Base-by-base conservation (phyloP, 2,329 filamentous ascomycete species). In the Diatrype stigma region DNA sequence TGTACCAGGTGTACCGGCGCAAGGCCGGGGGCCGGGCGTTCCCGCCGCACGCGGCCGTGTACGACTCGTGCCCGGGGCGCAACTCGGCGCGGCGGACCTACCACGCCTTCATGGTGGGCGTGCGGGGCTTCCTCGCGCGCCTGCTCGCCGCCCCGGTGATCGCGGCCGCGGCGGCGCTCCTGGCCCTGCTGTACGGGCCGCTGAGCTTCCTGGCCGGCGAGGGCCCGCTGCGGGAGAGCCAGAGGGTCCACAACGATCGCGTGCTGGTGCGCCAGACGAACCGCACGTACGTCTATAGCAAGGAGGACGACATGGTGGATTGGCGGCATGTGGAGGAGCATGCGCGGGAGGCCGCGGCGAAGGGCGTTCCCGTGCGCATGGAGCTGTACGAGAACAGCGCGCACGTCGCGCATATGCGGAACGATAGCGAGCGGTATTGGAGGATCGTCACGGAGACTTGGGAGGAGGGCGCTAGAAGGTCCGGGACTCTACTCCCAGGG, bases 241-340 rank as follows among this genome's bases (percentile, higher is more conserved):
- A 62, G 17, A 60, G 62, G 51, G 65, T 66, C 46, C 66, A 75
- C 49, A 76, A 75, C 47, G 62, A 69, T 45, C 49, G 52, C 7
- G 56, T 64, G 34, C 60, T 71, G 45, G 61, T 58, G 11, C 60
- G 58, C 30, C 76, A 80, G 62, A 67, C 67, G 3, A 65, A 71
- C 19, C 68, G 80, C 34, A 66, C 72, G n/a, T 84, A 82, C 54
- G 54, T 82, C 17, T 83, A 81, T 52, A 73, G 76, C 11, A 67
- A 70, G 34, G 70, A 63, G 2, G 80, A 84, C 58, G 52, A 58
- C 34, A 67, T 81, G 54, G 73, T 83, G 5, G 63, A 68, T 2
- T 74, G 67, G 62, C 56, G 53, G 7, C 72, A 80, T 51, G 69
- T 83, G 4, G 76, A 81, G 61, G 58, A 57, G 40, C 77, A 82